A percentile compares a stretch with the other conserved stretches of the same genome.
Evolutionary conservation across 805 yeast genomes (phyloP).

Genomic region (Naumovozyma castellii): DNA sequence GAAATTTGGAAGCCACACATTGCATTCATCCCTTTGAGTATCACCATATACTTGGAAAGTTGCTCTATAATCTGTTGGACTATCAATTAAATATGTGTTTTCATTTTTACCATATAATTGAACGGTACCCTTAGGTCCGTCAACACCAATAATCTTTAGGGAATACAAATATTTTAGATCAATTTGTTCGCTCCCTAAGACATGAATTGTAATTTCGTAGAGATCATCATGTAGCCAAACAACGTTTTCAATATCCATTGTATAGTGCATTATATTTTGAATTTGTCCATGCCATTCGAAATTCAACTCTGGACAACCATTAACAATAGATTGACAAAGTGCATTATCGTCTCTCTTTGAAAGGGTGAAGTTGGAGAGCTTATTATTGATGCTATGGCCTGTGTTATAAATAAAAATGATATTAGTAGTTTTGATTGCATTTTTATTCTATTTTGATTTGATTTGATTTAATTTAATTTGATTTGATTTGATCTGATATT

Average conservation of each 20-base stretch:
- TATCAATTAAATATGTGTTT: constrained; percentile 5
- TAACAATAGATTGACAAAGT: background rate
- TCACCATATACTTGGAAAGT: constrained; percentile 13
- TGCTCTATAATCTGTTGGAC: constrained; percentile 17
- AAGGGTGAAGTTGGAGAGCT: too few relatives aligned
- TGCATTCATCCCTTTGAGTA: constrained; percentile 3
- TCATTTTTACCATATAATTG: constrained; percentile 14
- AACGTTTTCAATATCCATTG: constrained; percentile 9
- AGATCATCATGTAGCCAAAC: constrained; percentile 6
- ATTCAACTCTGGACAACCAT: constrained; percentile 15
- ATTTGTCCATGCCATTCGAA: constrained; percentile 6
- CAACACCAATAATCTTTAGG: constrained; percentile 10
- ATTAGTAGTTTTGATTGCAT: background rate
- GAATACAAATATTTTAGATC: constrained; percentile 11
- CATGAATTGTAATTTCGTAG: constrained; percentile 16
- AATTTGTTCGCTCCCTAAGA: constrained; percentile 9
- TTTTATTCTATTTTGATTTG: too few relatives aligned
- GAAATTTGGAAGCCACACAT: constrained; percentile 16
- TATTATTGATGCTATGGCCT: background rate
- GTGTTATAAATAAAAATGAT: background rate
- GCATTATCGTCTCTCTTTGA: too few relatives aligned
- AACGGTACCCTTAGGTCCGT: constrained; percentile 11
- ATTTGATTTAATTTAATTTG: too few relatives aligned
- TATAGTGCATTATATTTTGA: constrained; percentile 8
- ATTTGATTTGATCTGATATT: too few relatives aligned